A percentile compares a stretch with the other conserved stretches of the same genome.
These are phyloP conservation scores for Mycocentrospora acerina DNA, from an alignment of 2,329 filamentous ascomycete genomes.

Conservation along the genomic window DNA sequence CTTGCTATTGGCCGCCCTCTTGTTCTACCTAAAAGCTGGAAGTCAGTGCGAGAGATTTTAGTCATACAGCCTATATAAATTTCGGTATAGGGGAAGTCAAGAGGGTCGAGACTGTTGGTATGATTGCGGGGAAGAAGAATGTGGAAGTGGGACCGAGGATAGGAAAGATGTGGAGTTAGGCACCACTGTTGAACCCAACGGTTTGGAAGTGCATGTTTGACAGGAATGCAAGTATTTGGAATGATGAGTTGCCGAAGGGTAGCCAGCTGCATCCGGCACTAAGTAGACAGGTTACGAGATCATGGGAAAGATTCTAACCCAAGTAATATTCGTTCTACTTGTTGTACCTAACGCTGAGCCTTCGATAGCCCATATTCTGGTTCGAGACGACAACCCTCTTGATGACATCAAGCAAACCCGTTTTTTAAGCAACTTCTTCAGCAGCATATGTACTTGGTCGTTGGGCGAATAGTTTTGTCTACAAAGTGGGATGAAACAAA, in stretches of 20 bases:
- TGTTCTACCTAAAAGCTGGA: too few relatives aligned
- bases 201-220: slow-evolving; percentile 20
- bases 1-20: too few relatives aligned
- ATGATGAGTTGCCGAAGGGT: slow-evolving; percentile 11
- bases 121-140: slow-evolving; percentile 10
- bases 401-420: too few relatives aligned
- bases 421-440: too few relatives aligned
- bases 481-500: too few relatives aligned
- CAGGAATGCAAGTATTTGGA: slow-evolving; percentile 14
- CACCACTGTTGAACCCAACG: slow-evolving; percentile 14
- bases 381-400: too few relatives aligned
- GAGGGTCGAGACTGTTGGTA: slow-evolving; percentile 15
- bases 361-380: too few relatives aligned
- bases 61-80: slow-evolving; percentile 17
- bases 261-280: slow-evolving; percentile 7
- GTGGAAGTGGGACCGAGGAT: slow-evolving; percentile 6
- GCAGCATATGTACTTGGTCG: too few relatives aligned
- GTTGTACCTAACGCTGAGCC: too few relatives aligned
- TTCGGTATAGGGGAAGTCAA: slow-evolving; percentile 14
- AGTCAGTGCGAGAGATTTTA: slow-evolving; percentile 22
- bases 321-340: too few relatives aligned
- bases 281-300: background rate
- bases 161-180: slow-evolving; percentile 10
- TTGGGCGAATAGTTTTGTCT: too few relatives aligned
- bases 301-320: too few relatives aligned